A percentile compares a stretch with the other conserved stretches of the same genome.
These are phyloP conservation scores for Coemansia aciculifera DNA, from an alignment of 192 early-diverging fungal genomes.

Conservation along the genomic window DNA sequence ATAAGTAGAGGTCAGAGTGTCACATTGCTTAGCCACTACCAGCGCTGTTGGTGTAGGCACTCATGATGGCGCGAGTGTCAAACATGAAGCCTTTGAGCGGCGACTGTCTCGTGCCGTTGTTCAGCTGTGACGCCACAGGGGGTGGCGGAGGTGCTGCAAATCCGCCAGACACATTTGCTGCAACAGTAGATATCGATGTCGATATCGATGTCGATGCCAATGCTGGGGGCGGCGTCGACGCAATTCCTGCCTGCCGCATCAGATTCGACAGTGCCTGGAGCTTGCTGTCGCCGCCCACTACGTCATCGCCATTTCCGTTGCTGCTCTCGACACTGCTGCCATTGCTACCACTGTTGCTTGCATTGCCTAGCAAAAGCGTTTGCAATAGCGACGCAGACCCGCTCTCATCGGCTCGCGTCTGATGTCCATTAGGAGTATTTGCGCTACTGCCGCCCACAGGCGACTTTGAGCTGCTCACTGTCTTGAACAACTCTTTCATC, in stretches of 20 bases:
- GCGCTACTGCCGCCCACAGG: conserved; percentile 7
- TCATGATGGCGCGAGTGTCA: conserved; percentile 41
- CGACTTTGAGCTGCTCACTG: conserved; percentile 30
- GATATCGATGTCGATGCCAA: neutral
- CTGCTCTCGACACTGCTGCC: neutral
- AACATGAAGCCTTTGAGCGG: conserved; percentile 32
- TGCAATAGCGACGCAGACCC: conserved; percentile 53
- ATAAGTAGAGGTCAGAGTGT: neutral
- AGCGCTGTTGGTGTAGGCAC: conserved; percentile 21
- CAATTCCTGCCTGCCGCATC: conserved; percentile 50
- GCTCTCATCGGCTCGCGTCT: conserved; percentile 6
- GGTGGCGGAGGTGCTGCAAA: neutral
- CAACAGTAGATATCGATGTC: neutral
- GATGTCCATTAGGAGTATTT: neutral
- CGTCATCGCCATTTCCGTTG: neutral
- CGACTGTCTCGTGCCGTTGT: neutral
- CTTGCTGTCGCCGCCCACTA: conserved; percentile 18
- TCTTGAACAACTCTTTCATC: conserved; percentile 44
- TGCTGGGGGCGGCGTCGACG: conserved; percentile 21
- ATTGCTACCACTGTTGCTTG: conserved; percentile 7
- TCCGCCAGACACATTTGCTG: neutral
- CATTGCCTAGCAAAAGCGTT: conserved; percentile 44
- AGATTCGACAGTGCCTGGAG: conserved; percentile 49
- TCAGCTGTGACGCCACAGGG: conserved; percentile 1
- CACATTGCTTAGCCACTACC: neutral